phyloP scores from a whole-genome alignment of 2,329 filamentous ascomycete genomes.

The Cladorrhinum sp. region DNA sequence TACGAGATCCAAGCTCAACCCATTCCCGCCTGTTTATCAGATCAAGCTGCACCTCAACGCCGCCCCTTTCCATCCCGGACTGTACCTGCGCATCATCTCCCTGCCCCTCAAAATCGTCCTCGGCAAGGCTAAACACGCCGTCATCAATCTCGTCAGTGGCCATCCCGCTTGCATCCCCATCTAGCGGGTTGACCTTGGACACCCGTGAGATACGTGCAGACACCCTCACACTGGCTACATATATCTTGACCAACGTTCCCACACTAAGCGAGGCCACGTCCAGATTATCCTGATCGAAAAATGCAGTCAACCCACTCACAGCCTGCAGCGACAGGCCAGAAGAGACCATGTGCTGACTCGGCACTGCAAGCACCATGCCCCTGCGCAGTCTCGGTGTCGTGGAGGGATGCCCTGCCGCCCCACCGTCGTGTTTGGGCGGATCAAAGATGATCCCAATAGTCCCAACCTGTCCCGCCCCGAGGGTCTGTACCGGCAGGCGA shows the following conservation, averaged over 20 bases:
- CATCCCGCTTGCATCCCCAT: constrained; percentile 28
- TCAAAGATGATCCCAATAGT: constrained; percentile 77
- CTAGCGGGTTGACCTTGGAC: constrained; percentile 27
- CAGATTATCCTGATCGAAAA: constrained; percentile 60
- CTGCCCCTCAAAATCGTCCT: constrained; percentile 40
- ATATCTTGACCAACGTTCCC: constrained; percentile 74
- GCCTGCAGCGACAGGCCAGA: constrained; percentile 59
- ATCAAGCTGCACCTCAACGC: constrained; percentile 62
- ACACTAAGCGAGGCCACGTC: constrained; percentile 57
- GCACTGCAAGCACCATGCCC: constrained; percentile 76
- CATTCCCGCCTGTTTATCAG: constrained; percentile 69
- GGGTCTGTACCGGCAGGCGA: constrained; percentile 72
- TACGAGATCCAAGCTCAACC: constrained; percentile 67
- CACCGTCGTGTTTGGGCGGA: constrained; percentile 34
- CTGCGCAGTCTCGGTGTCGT: constrained; percentile 53
- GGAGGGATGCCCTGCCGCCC: constrained; percentile 15
- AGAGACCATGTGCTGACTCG: constrained; percentile 55
- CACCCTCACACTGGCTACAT: constrained; percentile 81
- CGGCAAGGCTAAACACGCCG: constrained; percentile 55
- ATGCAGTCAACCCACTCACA: constrained; percentile 66
- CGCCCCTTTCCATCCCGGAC: constrained; percentile 28
- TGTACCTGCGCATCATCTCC: background rate
- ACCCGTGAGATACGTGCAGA: constrained; percentile 70
- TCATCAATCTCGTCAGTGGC: constrained; percentile 47
- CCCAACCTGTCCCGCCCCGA: constrained; percentile 80